phyloP scores from a whole-genome alignment of 192 early-diverging fungal species.

The Coemansia sp. region DNA sequence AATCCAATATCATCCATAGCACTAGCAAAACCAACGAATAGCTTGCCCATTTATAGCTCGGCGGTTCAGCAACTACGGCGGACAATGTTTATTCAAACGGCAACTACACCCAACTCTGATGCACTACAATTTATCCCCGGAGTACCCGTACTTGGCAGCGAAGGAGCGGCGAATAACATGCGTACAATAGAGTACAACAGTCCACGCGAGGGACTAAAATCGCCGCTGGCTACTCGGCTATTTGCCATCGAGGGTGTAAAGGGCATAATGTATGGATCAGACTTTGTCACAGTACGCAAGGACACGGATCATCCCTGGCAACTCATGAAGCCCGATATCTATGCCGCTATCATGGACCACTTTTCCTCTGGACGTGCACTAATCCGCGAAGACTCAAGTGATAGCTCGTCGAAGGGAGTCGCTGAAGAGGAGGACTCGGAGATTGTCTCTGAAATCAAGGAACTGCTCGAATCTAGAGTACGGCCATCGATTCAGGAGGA shows the following conservation, averaged over 20 bases:
- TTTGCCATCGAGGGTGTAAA: conserved; percentile 92
- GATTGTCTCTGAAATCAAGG: conserved; percentile 97
- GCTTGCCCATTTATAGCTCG: neutral
- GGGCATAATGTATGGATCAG: conserved; percentile 86
- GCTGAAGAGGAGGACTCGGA: conserved; percentile 81
- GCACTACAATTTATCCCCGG: conserved; percentile 98
- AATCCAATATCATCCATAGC: neutral
- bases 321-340: conserved; percentile 97
- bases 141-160: conserved; percentile 65
- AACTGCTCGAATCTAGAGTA: conserved; percentile 92
- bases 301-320: conserved; percentile 89
- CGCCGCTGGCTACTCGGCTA: conserved; percentile 87
- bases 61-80: conserved; percentile 23
- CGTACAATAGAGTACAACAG: conserved; percentile 85
- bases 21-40: neutral
- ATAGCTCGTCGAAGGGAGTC: neutral
- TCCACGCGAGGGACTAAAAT: conserved; percentile 69
- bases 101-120: conserved; percentile 90
- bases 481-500: conserved; percentile 98
- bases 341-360: conserved; percentile 92
- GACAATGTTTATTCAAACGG: conserved; percentile 87
- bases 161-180: conserved; percentile 11
- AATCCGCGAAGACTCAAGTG: conserved; percentile 54
- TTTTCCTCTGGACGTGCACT: conserved; percentile 86
- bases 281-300: conserved; percentile 96